These are phyloP conservation scores for Tilletiaria anomala DNA, from an alignment of 1,284 basidiomycete species.

Conservation along the genomic window DNA sequence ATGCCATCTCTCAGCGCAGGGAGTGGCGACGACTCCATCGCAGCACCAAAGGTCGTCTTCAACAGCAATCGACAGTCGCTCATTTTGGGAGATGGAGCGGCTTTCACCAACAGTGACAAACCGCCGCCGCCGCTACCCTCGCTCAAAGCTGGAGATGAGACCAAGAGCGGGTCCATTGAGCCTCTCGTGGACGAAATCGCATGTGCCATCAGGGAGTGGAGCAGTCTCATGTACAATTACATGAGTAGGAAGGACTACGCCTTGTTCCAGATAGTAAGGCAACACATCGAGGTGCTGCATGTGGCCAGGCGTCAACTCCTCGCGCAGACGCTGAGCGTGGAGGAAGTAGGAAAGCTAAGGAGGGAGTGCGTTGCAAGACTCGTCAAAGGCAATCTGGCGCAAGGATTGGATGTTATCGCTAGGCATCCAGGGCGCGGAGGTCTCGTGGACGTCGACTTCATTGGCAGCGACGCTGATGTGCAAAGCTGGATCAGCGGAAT, in stretches of 20 bases:
- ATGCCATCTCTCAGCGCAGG: background rate
- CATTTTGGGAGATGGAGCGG: too few species aligned
- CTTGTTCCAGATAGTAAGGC: constrained; percentile 69
- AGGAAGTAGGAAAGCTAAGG: constrained; percentile 69
- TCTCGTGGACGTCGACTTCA: constrained; percentile 49
- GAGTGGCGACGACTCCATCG: background rate
- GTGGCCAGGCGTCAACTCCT: constrained; percentile 76
- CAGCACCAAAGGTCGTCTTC: background rate
- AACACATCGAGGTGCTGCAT: constrained; percentile 81
- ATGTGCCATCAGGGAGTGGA: constrained; percentile 89
- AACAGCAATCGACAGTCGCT: background rate
- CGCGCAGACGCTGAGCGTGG: constrained; percentile 66
- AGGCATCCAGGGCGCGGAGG: constrained; percentile 81
- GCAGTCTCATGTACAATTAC: constrained; percentile 76
- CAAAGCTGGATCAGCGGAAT: constrained; percentile 35
- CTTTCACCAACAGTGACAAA: constrained; percentile 6
- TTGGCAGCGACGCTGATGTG: constrained; percentile 16
- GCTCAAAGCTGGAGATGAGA: constrained; percentile 48
- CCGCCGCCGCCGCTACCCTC: constrained; percentile 80
- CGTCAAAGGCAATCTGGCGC: constrained; percentile 77
- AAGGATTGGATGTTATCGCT: constrained; percentile 86
- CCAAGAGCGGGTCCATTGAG: constrained; percentile 44
- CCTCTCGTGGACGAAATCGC: constrained; percentile 95
- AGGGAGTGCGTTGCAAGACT: constrained; percentile 75
- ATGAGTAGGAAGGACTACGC: constrained; percentile 75